These are phyloP conservation scores for Cadophora sp. DNA, from an alignment of 2,329 filamentous ascomycete genomes.

Conservation along the genomic window DNA sequence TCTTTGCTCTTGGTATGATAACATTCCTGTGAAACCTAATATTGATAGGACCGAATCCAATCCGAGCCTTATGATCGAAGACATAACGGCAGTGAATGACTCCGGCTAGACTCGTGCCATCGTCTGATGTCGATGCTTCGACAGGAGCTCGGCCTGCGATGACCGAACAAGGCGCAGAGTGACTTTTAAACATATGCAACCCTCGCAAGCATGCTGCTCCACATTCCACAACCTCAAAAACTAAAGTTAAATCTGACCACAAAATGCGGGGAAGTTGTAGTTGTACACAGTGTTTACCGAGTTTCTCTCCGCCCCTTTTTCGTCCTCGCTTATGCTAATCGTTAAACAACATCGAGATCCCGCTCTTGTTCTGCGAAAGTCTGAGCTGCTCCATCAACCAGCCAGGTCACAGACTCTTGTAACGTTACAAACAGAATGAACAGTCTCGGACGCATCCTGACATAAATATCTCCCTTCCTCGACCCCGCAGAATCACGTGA, in stretches of 20 bases:
- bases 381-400: not conserved
- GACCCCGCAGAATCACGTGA: not conserved
- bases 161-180: too few species aligned
- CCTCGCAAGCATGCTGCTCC: not conserved
- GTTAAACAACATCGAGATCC: not conserved
- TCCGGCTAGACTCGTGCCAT: too few species aligned
- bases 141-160: too few species aligned
- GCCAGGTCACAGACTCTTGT: not conserved
- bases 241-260: not conserved
- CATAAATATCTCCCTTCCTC: not conserved
- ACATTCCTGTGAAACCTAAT: too few species aligned
- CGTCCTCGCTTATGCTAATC: not conserved
- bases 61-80: too few species aligned
- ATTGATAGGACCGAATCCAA: too few species aligned
- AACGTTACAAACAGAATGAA: not conserved
- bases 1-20: too few species aligned
- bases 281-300: not conserved
- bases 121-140: too few species aligned
- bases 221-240: not conserved
- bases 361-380: not conserved
- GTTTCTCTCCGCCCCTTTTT: not conserved
- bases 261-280: not conserved
- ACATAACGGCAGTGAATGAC: too few species aligned
- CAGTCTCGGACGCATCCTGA: not conserved
- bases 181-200: too few species aligned